phyloP scores from a whole-genome alignment of 495 filamentous ascomycete genomes.

The Eremomyces bilateralis region DNA sequence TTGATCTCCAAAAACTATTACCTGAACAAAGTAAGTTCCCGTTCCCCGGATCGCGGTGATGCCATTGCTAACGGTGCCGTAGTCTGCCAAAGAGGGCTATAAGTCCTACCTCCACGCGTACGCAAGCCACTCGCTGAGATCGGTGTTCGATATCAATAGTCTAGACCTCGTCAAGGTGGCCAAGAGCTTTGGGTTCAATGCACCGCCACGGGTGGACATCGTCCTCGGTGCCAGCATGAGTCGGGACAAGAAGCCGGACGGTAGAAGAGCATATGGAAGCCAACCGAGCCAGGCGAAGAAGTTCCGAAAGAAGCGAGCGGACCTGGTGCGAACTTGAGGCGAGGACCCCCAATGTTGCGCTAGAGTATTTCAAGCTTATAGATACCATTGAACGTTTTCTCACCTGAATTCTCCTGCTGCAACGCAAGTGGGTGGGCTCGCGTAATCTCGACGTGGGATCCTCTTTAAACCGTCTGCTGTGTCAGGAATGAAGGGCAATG shows the following conservation, averaged over 20 bases:
- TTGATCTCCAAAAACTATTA: slow-evolving; percentile 91
- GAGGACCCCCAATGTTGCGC: too few species aligned
- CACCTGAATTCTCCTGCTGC: too few species aligned
- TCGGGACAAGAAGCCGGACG: slow-evolving; percentile 62
- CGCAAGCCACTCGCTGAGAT: slow-evolving; percentile 69
- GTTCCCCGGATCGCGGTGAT: not conserved
- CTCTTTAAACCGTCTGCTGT: too few species aligned
- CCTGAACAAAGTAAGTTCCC: slow-evolving; percentile 48
- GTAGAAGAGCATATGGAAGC: slow-evolving; percentile 62
- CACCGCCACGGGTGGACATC: slow-evolving; percentile 82
- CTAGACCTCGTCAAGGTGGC: slow-evolving; percentile 85
- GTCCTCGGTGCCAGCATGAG: slow-evolving; percentile 69
- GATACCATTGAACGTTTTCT: too few species aligned
- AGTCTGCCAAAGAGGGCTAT: slow-evolving; percentile 48
- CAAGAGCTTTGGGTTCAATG: slow-evolving; percentile 75
- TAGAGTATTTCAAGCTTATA: too few species aligned
- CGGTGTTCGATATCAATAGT: slow-evolving; percentile 84
- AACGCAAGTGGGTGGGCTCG: too few species aligned
- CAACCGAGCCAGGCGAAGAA: slow-evolving; percentile 28
- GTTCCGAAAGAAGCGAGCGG: slow-evolving; percentile 5
- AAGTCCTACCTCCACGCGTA: slow-evolving; percentile 86
- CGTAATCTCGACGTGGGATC: too few species aligned
- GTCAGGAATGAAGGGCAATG: too few species aligned
- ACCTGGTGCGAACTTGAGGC: not conserved
- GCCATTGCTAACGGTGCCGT: not conserved